These are phyloP conservation scores for Nicotiana paniculata DNA, from an alignment of 257 asterid species.

Conservation along the genomic window DNA sequence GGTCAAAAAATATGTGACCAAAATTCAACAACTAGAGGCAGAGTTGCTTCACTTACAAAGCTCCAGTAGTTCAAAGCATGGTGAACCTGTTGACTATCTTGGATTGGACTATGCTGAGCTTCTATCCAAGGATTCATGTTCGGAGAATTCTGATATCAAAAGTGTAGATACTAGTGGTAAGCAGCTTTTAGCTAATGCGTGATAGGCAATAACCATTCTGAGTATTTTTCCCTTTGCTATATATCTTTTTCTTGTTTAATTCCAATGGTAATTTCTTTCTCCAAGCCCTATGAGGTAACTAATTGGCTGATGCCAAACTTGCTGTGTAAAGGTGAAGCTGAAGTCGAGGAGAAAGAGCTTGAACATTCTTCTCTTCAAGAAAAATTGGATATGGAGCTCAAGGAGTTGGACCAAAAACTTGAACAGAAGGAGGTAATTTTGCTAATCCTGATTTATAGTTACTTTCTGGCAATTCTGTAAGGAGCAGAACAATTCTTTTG, in stretches of 20 bases:
- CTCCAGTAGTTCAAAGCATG: conserved; percentile 33
- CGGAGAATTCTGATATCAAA: conserved; percentile 43
- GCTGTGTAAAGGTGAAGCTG: conserved; percentile 47
- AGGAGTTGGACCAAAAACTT: conserved; percentile 82
- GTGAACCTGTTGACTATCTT: conserved; percentile 32
- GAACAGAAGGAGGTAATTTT: conserved; percentile 80
- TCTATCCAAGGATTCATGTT: conserved; percentile 33
- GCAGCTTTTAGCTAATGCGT: conserved; percentile 4
- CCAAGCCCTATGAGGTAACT: neutral
- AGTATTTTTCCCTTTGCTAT: neutral
- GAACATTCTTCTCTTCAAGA: conserved; percentile 94
- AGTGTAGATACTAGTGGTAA: conserved; percentile 51
- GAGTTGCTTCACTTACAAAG: conserved; percentile 46
- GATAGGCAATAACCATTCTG: neutral
- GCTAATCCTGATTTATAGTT: neutral
- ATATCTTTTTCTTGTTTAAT: neutral
- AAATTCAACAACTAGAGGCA: conserved; percentile 74
- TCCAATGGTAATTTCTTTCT: neutral
- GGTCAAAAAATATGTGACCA: conserved; percentile 59
- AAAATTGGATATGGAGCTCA: conserved; percentile 71
- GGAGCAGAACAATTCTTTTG: neutral
- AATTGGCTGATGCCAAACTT: neutral
- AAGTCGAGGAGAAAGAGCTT: conserved; percentile 76
- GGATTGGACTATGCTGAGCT: conserved; percentile 46
- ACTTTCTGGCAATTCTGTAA: conserved; percentile 1